Evolutionary conservation across 2,329 filamentous ascomycete species (phyloP).

Genomic region (Mollisia scopiformis): DNA sequence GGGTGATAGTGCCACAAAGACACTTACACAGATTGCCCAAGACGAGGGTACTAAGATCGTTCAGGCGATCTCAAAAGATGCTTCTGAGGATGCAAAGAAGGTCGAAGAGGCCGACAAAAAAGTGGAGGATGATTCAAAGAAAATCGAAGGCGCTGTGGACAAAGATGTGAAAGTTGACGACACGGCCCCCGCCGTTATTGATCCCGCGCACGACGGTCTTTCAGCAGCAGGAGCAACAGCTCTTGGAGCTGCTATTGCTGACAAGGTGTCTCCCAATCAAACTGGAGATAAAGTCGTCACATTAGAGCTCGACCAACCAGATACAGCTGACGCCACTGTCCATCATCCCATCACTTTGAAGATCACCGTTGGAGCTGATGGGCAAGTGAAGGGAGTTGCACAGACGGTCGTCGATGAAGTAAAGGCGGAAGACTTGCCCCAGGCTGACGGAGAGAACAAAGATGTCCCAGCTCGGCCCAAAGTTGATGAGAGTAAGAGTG

Average conservation of each 20-base stretch:
- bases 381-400: slow-evolving; percentile 19
- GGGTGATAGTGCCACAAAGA: slow-evolving; percentile 22
- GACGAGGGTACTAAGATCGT: slow-evolving; percentile 24
- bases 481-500: too few species aligned
- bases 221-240: not conserved
- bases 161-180: slow-evolving; percentile 8
- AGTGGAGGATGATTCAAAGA: not conserved
- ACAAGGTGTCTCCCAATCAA: not conserved
- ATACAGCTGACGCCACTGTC: not conserved
- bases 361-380: slow-evolving; percentile 21
- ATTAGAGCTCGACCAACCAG: not conserved
- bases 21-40: slow-evolving; percentile 23
- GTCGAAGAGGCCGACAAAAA: not conserved
- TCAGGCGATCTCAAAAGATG: slow-evolving; percentile 26
- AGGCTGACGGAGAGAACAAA: too few species aligned
- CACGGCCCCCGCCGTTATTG: not conserved
- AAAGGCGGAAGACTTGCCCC: too few species aligned
- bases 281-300: not conserved
- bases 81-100: slow-evolving; percentile 17
- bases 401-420: slow-evolving; percentile 4
- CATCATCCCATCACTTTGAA: slow-evolving; percentile 11
- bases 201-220: not conserved
- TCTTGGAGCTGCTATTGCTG: not conserved
- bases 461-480: too few species aligned
- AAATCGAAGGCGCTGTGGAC: slow-evolving; percentile 5